Conservation (phyloP, 768 basidiomycete species). For the Chiua virens region DNA sequence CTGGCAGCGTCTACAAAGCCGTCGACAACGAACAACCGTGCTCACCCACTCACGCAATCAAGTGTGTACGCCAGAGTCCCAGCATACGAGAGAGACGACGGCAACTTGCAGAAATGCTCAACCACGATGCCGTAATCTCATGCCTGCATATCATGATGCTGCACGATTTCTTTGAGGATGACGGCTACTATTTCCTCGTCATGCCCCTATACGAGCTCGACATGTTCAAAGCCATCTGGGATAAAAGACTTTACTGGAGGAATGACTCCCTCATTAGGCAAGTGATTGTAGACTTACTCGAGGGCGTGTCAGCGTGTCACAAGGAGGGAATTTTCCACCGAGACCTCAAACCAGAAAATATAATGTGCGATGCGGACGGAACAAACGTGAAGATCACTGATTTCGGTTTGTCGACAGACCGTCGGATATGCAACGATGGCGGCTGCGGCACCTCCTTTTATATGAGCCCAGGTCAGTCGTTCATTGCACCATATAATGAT, state of each 20-base stretch:
- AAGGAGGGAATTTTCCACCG: slow-evolving; percentile 70
- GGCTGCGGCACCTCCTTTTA: slow-evolving; percentile 60
- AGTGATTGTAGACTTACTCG: slow-evolving; percentile 73
- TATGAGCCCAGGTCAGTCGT: slow-evolving; percentile 62
- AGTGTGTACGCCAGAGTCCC: slow-evolving; percentile 57
- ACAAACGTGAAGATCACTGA: slow-evolving; percentile 61
- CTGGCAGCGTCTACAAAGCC: slow-evolving; percentile 76
- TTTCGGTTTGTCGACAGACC: slow-evolving; percentile 65
- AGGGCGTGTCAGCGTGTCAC: slow-evolving; percentile 74
- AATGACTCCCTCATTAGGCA: slow-evolving; percentile 60
- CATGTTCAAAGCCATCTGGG: slow-evolving; percentile 57
- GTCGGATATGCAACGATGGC: slow-evolving; percentile 44
- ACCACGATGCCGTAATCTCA: slow-evolving; percentile 47
- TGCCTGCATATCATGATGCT: slow-evolving; percentile 67
- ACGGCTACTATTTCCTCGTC: slow-evolving; percentile 63
- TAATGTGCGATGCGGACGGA: slow-evolving; percentile 59
- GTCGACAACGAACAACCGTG: slow-evolving; percentile 46
- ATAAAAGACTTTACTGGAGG: slow-evolving; percentile 48
- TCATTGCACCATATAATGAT: not conserved
- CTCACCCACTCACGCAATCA: slow-evolving; percentile 59
- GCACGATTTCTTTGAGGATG: slow-evolving; percentile 59
- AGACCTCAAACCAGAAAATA: slow-evolving; percentile 82
- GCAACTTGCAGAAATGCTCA: slow-evolving; percentile 65
- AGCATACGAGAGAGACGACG: slow-evolving; percentile 53
- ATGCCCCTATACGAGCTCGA: slow-evolving; percentile 62